phyloP scores from a whole-genome alignment of 768 basidiomycete species.

The Suillus variegatus region DNA sequence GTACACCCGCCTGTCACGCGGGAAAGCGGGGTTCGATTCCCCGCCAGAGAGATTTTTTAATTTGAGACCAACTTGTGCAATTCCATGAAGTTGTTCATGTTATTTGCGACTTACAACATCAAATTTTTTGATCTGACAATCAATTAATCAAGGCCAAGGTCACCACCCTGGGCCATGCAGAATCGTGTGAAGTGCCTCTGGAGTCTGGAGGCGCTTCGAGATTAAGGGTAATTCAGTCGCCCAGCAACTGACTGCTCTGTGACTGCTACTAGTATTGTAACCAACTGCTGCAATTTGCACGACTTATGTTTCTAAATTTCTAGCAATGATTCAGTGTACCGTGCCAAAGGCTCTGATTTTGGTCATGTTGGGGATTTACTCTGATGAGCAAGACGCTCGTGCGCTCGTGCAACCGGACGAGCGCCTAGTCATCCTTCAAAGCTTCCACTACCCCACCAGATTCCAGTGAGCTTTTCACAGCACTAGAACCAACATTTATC shows the following conservation, averaged over 20 bases:
- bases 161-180: too few relatives aligned
- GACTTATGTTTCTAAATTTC: background rate
- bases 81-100: too few relatives aligned
- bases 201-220: too few relatives aligned
- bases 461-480: background rate
- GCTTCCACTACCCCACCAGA: background rate
- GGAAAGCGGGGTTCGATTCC: conserved; percentile 37
- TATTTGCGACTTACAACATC: too few relatives aligned
- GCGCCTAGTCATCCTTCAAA: background rate
- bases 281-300: background rate
- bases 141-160: too few relatives aligned
- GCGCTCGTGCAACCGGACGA: background rate
- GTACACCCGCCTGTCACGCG: conserved; percentile 38
- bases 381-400: background rate
- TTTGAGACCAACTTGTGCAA: too few relatives aligned
- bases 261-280: background rate
- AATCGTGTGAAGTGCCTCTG: too few relatives aligned
- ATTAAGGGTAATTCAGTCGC: too few relatives aligned
- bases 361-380: too few relatives aligned
- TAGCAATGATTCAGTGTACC: background rate
- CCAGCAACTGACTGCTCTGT: too few relatives aligned
- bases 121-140: too few relatives aligned
- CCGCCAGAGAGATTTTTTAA: conserved; percentile 26
- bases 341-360: too few relatives aligned
- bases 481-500: background rate